These are phyloP conservation scores for Zymoseptoria brevis DNA, from an alignment of 2,329 filamentous ascomycete genomes.

Conservation along the genomic window DNA sequence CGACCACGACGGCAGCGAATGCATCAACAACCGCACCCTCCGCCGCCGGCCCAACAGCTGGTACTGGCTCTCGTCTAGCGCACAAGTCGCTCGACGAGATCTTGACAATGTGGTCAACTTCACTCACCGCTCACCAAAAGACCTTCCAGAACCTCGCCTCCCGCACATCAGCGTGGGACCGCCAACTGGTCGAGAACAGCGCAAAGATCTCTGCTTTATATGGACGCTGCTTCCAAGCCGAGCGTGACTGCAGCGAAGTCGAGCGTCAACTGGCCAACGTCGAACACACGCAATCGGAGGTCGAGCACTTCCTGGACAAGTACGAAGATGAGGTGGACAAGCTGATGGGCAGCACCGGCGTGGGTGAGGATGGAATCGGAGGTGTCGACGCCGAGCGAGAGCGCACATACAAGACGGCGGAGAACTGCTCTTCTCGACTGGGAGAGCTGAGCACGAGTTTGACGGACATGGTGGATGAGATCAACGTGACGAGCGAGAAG, in stretches of 20 bases:
- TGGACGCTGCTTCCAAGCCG: conserved; percentile 83
- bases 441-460: conserved; percentile 92
- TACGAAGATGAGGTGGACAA: conserved; percentile 90
- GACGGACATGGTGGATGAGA: conserved; percentile 94
- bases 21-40: conserved; percentile 5
- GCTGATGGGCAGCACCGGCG: conserved; percentile 70
- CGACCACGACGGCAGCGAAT: conserved; percentile 1
- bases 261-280: conserved; percentile 84
- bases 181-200: conserved; percentile 83
- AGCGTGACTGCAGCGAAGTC: conserved; percentile 85
- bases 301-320: conserved; percentile 77
- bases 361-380: conserved; percentile 45
- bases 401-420: conserved; percentile 86
- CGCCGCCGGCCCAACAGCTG: conserved; percentile 71
- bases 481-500: conserved; percentile 84
- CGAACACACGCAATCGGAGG: conserved; percentile 86
- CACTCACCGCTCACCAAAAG: conserved; percentile 92
- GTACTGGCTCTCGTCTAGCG: conserved; percentile 76
- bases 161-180: conserved; percentile 84
- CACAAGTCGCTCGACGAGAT: conserved; percentile 99
- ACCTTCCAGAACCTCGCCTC: conserved; percentile 87
- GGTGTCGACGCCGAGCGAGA: conserved; percentile 94
- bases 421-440: conserved; percentile 81
- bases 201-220: conserved; percentile 94
- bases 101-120: conserved; percentile 91